phyloP scores from a whole-genome alignment of 495 filamentous ascomycete genomes.

The Neurospora sp. region DNA sequence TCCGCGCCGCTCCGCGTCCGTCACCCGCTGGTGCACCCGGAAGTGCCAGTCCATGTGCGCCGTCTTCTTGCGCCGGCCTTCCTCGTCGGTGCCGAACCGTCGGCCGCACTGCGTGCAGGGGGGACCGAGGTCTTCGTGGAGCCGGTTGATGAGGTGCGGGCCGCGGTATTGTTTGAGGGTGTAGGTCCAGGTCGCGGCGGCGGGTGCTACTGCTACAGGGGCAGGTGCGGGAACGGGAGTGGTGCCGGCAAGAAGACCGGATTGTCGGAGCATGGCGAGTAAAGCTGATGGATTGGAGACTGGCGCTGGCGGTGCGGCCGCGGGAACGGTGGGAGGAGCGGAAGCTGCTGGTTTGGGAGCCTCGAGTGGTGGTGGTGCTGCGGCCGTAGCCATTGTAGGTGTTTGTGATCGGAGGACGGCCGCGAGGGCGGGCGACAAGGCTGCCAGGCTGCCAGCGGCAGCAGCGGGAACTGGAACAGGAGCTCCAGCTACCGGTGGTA shows the following conservation, averaged over 20 bases:
- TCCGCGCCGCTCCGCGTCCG: slow-evolving; percentile 67
- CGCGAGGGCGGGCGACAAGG: background rate
- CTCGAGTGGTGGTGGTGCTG: background rate
- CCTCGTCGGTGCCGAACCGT: slow-evolving; percentile 65
- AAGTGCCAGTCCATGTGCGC: slow-evolving; percentile 98
- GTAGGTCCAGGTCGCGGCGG: slow-evolving; percentile 26
- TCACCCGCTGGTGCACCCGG: slow-evolving; percentile 78
- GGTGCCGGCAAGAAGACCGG: slow-evolving; percentile 33
- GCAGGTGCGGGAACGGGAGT: slow-evolving; percentile 30
- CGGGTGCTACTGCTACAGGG: slow-evolving; percentile 6
- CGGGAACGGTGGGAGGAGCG: slow-evolving; percentile 1
- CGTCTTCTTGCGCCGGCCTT: slow-evolving; percentile 77
- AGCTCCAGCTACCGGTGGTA: background rate
- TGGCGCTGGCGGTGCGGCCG: background rate
- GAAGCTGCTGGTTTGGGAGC: slow-evolving; percentile 3
- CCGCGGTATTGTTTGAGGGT: slow-evolving; percentile 53
- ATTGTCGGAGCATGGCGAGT: slow-evolving; percentile 38
- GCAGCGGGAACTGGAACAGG: slow-evolving; percentile 7
- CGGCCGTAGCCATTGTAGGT: slow-evolving; percentile 12
- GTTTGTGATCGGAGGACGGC: slow-evolving; percentile 15
- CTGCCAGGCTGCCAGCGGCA: background rate
- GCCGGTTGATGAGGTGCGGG: slow-evolving; percentile 54
- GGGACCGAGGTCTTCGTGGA: slow-evolving; percentile 72
- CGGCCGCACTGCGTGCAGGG: slow-evolving; percentile 86
- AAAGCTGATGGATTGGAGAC: slow-evolving; percentile 29